Conservation (phyloP, 2,329 filamentous ascomycete genomes). For the Cordyceps tenuipes region DNA sequence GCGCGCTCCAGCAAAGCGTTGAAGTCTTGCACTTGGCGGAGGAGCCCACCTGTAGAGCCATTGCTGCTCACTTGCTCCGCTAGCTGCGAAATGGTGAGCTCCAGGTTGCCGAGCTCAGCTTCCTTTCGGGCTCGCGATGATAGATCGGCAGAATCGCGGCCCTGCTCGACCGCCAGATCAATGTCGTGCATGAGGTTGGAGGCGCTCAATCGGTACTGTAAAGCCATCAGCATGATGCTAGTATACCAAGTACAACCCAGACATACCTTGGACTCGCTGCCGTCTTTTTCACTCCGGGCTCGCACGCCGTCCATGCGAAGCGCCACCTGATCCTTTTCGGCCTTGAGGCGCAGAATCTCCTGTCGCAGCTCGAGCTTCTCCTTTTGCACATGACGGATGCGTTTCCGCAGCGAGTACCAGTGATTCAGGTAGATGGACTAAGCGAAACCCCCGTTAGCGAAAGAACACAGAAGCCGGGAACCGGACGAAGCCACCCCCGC, state of each 20-base stretch:
- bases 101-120: slow-evolving; percentile 47
- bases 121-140: slow-evolving; percentile 36
- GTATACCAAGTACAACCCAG: slow-evolving; percentile 14
- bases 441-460: neutral
- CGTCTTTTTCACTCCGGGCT: slow-evolving; percentile 37
- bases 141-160: slow-evolving; percentile 39
- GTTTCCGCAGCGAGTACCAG: slow-evolving; percentile 47
- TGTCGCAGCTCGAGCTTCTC: slow-evolving; percentile 49
- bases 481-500: neutral
- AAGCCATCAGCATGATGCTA: slow-evolving; percentile 6
- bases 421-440: slow-evolving; percentile 53
- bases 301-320: slow-evolving; percentile 56
- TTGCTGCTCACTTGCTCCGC: slow-evolving; percentile 44
- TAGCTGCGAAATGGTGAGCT: slow-evolving; percentile 47
- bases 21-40: slow-evolving; percentile 52
- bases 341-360: slow-evolving; percentile 50
- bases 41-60: slow-evolving; percentile 41
- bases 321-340: slow-evolving; percentile 53
- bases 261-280: slow-evolving; percentile 43
- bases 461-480: neutral
- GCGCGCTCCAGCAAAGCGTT: slow-evolving; percentile 56
- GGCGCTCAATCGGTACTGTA: slow-evolving; percentile 39
- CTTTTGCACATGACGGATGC: slow-evolving; percentile 48
- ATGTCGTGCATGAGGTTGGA: slow-evolving; percentile 55
- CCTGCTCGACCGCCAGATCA: slow-evolving; percentile 47